Conservation (phyloP, 257 asterid genomes). For the Nicotiana paniculata region DNA sequence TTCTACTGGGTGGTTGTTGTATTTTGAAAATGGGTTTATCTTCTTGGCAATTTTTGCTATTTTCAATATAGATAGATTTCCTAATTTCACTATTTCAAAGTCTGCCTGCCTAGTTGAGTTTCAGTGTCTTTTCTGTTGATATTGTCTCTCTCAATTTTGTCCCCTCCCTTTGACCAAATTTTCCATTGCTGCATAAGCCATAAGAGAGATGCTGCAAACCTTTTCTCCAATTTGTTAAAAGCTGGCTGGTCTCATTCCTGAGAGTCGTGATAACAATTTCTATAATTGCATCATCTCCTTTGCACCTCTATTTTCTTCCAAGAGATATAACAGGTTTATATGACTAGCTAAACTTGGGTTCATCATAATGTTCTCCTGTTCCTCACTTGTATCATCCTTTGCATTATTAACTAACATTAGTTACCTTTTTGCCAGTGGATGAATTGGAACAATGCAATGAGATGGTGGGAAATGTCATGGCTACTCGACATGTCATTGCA, state of each 20-base stretch:
- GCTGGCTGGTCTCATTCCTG: background rate
- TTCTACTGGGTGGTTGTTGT: no score
- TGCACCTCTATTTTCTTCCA: background rate
- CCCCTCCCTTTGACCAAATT: background rate
- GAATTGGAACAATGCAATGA: slow-evolving; percentile 83
- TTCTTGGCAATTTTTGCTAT: background rate
- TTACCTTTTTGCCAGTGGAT: slow-evolving; percentile 56
- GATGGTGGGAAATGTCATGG: slow-evolving; percentile 56
- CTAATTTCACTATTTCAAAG: background rate
- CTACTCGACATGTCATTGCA: slow-evolving; percentile 33
- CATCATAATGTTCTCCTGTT: background rate
- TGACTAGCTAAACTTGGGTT: background rate
- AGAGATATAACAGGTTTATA: background rate
- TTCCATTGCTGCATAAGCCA: background rate
- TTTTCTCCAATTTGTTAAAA: background rate
- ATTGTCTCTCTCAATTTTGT: background rate
- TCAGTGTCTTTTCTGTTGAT: background rate
- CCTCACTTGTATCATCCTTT: background rate
- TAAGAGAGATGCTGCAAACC: background rate
- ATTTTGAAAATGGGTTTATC: background rate
- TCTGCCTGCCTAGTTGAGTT: background rate
- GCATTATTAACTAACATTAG: slow-evolving; percentile 14
- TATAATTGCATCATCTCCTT: background rate
- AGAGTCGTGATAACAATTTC: background rate
- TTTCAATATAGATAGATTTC: background rate